Evolutionary conservation across 768 basidiomycete genomes (phyloP), one percentile per base, ranked within the genome.

Genomic region (Lactarius hengduanensis): DNA sequence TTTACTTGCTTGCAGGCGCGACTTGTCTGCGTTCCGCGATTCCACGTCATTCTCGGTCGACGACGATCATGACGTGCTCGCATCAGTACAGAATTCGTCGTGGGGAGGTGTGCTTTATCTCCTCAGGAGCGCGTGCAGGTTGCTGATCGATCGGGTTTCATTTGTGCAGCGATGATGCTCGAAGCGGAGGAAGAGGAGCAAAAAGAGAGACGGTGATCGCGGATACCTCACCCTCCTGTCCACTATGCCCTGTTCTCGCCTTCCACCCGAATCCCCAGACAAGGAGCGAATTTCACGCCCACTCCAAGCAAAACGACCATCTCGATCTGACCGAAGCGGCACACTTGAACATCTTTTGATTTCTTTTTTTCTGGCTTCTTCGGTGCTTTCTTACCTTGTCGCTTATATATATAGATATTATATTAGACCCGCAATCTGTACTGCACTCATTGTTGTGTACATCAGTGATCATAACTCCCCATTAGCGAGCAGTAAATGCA

Each of bases 61-160:
- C 76, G 75, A 78, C 74, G 26, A 82, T 78, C 63, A 69, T 8
- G 78, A 83, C 64, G 79, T 88, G 26, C 74, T 86, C 22, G 80
- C 81, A 22, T 83, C 87, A 13, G 83, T 89, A 77, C 82, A 87
- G 67, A 82, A 80, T 66, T 89, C 88, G n/a, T 79, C 85, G 60
- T 90, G 89, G 89, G 85, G 86, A 72, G 88, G 89, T 88, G 71
- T 71, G 87, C 41, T 50, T 34, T 55, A 9, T 22, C 38, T 50
- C 22, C 47, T 22, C 22, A 53, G 11, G 26, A 53, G 15, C 16
- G 26, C 13, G 50, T 13, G 50, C 50, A 15, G 26, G 26, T 15
- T 53, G 32, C 32, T 32, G 26, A 3, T 22, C 15, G 6, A 53
- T 26, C 3, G 22, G 26, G 22, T 53, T 50, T 15, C 13, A 8